Conservation (phyloP, 345 rosid genomes). For the Bruguiera sexangula region DNA sequence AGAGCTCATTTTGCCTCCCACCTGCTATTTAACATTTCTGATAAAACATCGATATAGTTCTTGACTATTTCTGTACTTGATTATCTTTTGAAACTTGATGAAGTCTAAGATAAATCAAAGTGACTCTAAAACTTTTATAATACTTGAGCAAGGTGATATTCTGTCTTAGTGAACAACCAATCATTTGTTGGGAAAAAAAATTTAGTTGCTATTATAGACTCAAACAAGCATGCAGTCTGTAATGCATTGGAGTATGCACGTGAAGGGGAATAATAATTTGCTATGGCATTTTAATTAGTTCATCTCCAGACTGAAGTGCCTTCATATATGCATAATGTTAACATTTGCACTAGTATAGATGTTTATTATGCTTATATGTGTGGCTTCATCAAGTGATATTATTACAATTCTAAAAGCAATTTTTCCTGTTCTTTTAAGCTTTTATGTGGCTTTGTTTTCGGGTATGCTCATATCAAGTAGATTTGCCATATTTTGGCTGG, state of each 20-base stretch:
- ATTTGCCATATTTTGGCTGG: too few relatives aligned
- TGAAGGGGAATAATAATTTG: too few relatives aligned
- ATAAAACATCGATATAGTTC: neutral
- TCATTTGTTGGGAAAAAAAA: neutral
- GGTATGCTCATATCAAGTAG: too few relatives aligned
- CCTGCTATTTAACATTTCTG: slow-evolving; percentile 4
- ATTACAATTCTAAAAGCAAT: neutral
- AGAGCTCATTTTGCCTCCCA: slow-evolving; percentile 39
- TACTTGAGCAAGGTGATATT: neutral
- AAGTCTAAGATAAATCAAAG: neutral
- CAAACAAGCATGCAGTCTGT: neutral
- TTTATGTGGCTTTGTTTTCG: neutral
- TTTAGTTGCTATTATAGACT: neutral
- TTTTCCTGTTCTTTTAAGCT: neutral
- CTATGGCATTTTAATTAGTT: too few relatives aligned
- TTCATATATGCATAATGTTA: too few relatives aligned
- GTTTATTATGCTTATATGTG: too few relatives aligned
- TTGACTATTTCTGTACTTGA: neutral
- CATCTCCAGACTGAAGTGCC: too few relatives aligned
- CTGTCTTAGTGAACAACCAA: neutral
- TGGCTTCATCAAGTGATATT: neutral
- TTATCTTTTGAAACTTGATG: neutral
- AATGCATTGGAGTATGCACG: too few relatives aligned
- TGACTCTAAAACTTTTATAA: neutral
- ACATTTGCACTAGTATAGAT: too few relatives aligned